Base-by-base conservation (phyloP, 495 filamentous ascomycete genomes). In the Penicillium tannophilum region DNA sequence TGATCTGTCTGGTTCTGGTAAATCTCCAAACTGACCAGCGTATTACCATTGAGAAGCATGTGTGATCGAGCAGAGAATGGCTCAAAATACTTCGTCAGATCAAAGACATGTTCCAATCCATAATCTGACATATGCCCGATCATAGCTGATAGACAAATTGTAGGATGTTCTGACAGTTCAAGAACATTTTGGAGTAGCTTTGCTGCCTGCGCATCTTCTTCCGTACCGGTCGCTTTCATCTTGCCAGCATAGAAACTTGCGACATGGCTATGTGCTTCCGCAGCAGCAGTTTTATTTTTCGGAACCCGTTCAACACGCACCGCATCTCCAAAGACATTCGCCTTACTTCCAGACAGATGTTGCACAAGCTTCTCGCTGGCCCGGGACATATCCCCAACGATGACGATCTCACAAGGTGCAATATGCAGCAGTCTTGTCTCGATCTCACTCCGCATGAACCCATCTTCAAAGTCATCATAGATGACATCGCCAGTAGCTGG, bases 1-100 rank as follows among this genome's bases (percentile, higher is more conserved):
- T 93, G 82, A 66, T 99, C 93, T 0, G 94, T 98, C 60, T 92
- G 86, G 60, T 99, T 99, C 28, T 93, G 87, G 70, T 97, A 99
- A 2, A 99, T 90, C 70, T 99, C 94, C 14, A 99, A 79, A 65
- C 91, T 96, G 14, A 92, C 91, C 36, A 99, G 68, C 0, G 92
- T 99, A 55, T 97, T 99, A 17, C 93, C 94, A 65, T 96, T 97
- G 58, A 99, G 80, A 4, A 98, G 79, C 94, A 99, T 98, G 64
- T 97, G 92, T 14, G 93, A 92, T 28, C 94, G 81, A 2, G 93
- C 90, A 65, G 90, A 96, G 72, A 99, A 99, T 0, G 93, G 90
- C 67, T 98, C 90, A 72, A 99, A 99, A 68, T 98, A 96, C 61
- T 96, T 97, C 8, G 94, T 98, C 33, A 99, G 73, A 67, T 97